Evolutionary conservation across 345 rosid species (phyloP), one percentile per base, ranked within the genome.

Genomic region (Eucalyptus decipiens): DNA sequence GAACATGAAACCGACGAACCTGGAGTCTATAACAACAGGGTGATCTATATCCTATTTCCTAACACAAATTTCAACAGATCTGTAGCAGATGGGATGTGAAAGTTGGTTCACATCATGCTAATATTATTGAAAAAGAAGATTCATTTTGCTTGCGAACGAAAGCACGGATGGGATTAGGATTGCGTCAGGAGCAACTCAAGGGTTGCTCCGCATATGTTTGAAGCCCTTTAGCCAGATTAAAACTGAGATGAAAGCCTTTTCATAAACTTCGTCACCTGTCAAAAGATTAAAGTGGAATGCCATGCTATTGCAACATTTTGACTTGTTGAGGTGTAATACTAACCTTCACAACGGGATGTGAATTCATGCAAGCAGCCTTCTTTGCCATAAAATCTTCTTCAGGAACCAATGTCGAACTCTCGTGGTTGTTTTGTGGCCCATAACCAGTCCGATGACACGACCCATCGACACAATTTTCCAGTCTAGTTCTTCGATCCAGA

Each of bases 351-450:
- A 62, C 9, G 4, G 6, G 69, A 60, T 6, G 69, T 60, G 15
- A 18, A 60, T 60, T 18, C 32, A 60, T 28, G 0, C 32, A 12
- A 28, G 7, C 32, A 17, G 0, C 0, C 28, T 28, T 52, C 32
- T 60, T 11, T 28, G 16, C 67, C 17, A 8, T 12, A 28, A 11
- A 60, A 60, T 13, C 67, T 60, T 60, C 67, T 28, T 60, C 17
- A 12, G 4, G 32, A 19, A 19, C 13, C 14, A 72, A 34, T 37
- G 81, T 52, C 5, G 56, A 10, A 72, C 26, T 19, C 24, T 32
- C 14, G 43, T 72, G 24, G 8, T 18, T 5, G 45, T 58, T 3
- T 34, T 10, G 24, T 72, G 43, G 19, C 43, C 26, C 24, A 19
- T 10, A 34, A 19, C 81, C 14, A 34, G 4, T 72, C 58, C 28